Conservation (phyloP, 345 rosid genomes). For the Reutealis trisperma region DNA sequence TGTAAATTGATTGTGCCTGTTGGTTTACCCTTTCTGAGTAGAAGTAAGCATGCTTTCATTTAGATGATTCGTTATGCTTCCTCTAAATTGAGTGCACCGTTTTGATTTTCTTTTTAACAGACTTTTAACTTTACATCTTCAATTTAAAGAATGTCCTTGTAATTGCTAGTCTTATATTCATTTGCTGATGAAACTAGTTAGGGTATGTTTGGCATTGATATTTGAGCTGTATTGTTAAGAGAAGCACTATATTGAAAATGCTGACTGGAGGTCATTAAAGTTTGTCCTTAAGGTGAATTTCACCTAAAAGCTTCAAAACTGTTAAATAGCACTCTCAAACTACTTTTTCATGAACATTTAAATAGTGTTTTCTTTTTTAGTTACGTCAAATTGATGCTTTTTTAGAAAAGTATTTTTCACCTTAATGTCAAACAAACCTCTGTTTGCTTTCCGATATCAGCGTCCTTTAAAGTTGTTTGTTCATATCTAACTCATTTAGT, state of each 20-base stretch:
- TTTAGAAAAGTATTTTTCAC: no score
- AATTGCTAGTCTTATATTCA: neutral
- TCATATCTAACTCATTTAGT: neutral
- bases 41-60: conserved; percentile 49
- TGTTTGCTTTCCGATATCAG: neutral
- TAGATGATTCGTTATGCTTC: conserved; percentile 5
- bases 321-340: no score
- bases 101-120: neutral
- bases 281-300: no score
- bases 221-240: no score
- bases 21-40: conserved; percentile 73
- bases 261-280: no score
- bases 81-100: neutral
- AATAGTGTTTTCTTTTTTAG: no score
- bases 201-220: neutral
- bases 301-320: no score
- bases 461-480: neutral
- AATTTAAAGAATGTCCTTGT: conserved; percentile 5
- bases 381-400: no score
- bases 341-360: no score
- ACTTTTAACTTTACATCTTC: neutral
- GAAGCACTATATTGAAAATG: no score
- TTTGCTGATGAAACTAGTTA: neutral
- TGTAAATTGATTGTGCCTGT: conserved; percentile 76
- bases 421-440: no score